These are phyloP conservation scores for Phytophthora pini DNA, from an alignment of 352 stramenopile genomes.

Conservation along the genomic window DNA sequence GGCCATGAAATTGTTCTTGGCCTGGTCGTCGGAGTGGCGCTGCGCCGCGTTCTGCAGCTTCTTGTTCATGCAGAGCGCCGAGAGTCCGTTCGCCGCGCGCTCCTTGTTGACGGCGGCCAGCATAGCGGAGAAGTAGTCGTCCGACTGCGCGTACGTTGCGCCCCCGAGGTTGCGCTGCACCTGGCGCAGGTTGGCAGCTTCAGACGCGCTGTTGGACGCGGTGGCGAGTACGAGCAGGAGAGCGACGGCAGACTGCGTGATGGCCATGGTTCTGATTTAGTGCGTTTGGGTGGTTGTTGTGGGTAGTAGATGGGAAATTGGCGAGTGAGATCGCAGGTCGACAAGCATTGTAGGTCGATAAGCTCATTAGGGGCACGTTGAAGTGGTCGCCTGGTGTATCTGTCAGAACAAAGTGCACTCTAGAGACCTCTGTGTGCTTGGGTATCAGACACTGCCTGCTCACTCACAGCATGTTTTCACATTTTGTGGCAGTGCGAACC, in stretches of 20 bases:
- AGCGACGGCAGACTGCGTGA: slow-evolving; percentile 2
- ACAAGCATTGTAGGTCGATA: neutral
- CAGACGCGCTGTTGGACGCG: slow-evolving; percentile 3
- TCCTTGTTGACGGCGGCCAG: slow-evolving; percentile 50
- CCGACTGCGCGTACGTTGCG: slow-evolving; percentile 16
- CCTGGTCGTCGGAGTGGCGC: slow-evolving; percentile 42
- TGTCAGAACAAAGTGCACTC: neutral
- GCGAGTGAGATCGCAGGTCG: neutral
- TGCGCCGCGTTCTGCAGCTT: slow-evolving; percentile 33
- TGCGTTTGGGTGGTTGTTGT: neutral
- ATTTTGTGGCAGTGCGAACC: no score
- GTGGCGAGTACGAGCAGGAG: slow-evolving; percentile 7
- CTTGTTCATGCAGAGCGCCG: slow-evolving; percentile 42
- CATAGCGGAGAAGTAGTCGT: slow-evolving; percentile 33
- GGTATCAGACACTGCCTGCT: neutral
- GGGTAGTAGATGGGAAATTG: slow-evolving; percentile 7
- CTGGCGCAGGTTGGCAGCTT: slow-evolving; percentile 17
- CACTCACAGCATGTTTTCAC: neutral
- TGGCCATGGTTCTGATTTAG: neutral
- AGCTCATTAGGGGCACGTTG: neutral
- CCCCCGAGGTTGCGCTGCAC: slow-evolving; percentile 16
- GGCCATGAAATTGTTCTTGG: slow-evolving; percentile 46
- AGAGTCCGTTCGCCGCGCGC: slow-evolving; percentile 38
- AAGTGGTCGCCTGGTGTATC: neutral
- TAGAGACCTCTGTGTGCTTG: neutral